Evolutionary conservation across 345 rosid species (phyloP).

Genomic region (Brassica incana): DNA sequence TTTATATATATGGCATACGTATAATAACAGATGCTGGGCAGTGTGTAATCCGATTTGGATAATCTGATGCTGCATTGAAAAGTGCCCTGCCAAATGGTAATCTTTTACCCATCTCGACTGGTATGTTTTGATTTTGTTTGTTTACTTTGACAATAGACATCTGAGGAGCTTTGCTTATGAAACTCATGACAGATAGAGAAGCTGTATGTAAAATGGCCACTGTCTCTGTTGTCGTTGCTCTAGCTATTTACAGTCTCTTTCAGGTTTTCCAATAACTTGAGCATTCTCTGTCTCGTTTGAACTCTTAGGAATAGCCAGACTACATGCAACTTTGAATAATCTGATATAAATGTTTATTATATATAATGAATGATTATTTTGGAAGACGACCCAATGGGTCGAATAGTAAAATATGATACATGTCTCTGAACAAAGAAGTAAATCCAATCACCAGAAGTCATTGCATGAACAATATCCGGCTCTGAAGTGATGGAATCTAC

Average conservation of each 20-base stretch:
- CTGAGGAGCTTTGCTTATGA: not conserved
- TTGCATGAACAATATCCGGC: slow-evolving; percentile 53
- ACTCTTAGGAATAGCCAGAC: not conserved
- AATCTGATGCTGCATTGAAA: too few species aligned
- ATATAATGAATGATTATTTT: not conserved
- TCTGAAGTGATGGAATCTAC: slow-evolving; percentile 59
- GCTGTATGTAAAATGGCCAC: not conserved
- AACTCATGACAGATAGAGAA: not conserved
- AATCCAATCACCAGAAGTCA: slow-evolving; percentile 49
- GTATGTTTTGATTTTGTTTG: too few species aligned
- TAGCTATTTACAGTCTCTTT: not conserved
- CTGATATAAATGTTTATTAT: not conserved
- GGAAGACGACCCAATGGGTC: too few species aligned
- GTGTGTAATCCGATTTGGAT: too few species aligned
- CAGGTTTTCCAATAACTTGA: not conserved
- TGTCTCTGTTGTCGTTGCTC: not conserved
- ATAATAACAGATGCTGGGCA: too few species aligned
- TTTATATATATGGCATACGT: too few species aligned
- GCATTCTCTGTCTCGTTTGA: not conserved
- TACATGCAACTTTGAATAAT: not conserved
- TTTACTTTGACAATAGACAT: not conserved
- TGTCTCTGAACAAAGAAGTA: not conserved
- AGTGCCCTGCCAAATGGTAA: too few species aligned
- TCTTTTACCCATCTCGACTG: too few species aligned
- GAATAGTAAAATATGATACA: not conserved